phyloP scores from a whole-genome alignment of 208 protist species.

The Strigomonas culicis region DNA sequence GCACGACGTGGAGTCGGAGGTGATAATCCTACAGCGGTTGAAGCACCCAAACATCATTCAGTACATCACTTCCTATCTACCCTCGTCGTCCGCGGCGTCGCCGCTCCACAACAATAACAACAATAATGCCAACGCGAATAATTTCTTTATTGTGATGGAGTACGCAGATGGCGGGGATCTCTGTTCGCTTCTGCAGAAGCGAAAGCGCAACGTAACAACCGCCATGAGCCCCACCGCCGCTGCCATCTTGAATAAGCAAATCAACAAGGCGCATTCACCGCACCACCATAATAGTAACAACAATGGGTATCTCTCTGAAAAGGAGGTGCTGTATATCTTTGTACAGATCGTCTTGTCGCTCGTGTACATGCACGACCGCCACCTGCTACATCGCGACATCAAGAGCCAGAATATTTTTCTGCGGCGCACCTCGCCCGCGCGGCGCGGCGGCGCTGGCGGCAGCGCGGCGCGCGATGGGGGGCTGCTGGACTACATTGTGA shows the following conservation, averaged over 20 bases:
- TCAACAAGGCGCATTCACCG: too few relatives aligned
- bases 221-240: not conserved
- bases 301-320: slow-evolving; percentile 17
- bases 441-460: too few relatives aligned
- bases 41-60: slow-evolving; percentile 87
- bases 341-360: slow-evolving; percentile 85
- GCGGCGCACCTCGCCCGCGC: slow-evolving; percentile 32
- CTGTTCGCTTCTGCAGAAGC: slow-evolving; percentile 45
- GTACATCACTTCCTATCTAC: too few relatives aligned
- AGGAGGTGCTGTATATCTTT: slow-evolving; percentile 73
- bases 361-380: slow-evolving; percentile 88
- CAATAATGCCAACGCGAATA: too few relatives aligned
- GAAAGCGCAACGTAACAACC: not conserved
- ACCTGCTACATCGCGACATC: slow-evolving; percentile 90
- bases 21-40: slow-evolving; percentile 76
- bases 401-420: slow-evolving; percentile 93
- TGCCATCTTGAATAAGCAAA: too few relatives aligned
- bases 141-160: slow-evolving; percentile 92
- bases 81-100: too few relatives aligned
- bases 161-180: slow-evolving; percentile 88
- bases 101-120: too few relatives aligned
- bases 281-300: not conserved
- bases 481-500: slow-evolving; percentile 90
- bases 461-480: too few relatives aligned
- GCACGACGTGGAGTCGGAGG: slow-evolving; percentile 80